A percentile compares a stretch with the other conserved stretches of the same genome.
These are phyloP conservation scores for Rhododendron williamsianum DNA, from an alignment of 148 eudicot species.

Conservation along the genomic window DNA sequence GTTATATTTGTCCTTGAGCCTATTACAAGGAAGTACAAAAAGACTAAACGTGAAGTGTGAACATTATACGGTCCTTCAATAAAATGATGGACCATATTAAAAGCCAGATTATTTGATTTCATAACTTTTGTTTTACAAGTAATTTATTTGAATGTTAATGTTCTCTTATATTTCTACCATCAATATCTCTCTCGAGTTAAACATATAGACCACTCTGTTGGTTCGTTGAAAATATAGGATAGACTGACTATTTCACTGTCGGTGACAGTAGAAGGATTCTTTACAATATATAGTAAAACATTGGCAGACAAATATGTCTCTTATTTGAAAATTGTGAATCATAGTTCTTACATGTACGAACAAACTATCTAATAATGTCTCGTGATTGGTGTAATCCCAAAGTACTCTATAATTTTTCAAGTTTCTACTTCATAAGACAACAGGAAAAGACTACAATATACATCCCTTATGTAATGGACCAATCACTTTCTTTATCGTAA, in stretches of 20 bases:
- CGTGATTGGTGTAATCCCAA: too few species aligned
- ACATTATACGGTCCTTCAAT: background rate
- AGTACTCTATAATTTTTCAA: too few species aligned
- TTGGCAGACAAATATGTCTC: too few species aligned
- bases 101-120: background rate
- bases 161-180: background rate
- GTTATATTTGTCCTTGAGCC: background rate
- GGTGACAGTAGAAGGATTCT: too few species aligned
- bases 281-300: too few species aligned
- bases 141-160: too few species aligned
- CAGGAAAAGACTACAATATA: background rate
- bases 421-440: too few species aligned
- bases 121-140: background rate
- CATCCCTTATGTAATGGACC: background rate
- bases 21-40: background rate
- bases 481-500: background rate
- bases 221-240: background rate
- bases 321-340: too few species aligned
- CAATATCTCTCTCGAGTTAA: background rate
- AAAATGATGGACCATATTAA: background rate
- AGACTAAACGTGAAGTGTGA: background rate
- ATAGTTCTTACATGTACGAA: too few species aligned
- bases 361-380: too few species aligned
- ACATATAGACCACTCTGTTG: background rate
- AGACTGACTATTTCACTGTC: too few species aligned